Evolutionary conservation across 2,329 filamentous ascomycete genomes (phyloP), one percentile per base, ranked within the genome.

Genomic region (Setomelanomma holmii): DNA sequence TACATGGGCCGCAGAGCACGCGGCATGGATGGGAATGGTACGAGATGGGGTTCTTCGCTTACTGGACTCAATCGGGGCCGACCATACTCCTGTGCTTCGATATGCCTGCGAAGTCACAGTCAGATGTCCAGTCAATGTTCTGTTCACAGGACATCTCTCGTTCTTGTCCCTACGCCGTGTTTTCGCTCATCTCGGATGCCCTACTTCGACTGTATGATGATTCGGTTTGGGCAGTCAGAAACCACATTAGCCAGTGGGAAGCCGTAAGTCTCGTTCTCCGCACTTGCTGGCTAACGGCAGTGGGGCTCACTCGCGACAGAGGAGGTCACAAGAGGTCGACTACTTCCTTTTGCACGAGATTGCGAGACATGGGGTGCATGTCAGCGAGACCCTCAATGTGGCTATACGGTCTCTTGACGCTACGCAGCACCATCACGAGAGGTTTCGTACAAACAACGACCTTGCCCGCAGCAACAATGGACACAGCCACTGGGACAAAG

Each of bases 161-260:
- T 40, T 49, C 40, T 11, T 36, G 30, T 35, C 56, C 56, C 0
- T 53, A 59, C 23, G 17, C 49, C 19, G 33, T 45, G n/a, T 57
- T 60, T 41, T 38, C 36, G 36, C 16, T 50, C 30, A 44, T 60
- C 30, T 33, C 27, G 23, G 46, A 55, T 44, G 50, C 4, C 22
- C 23, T 59, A 23, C 52, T 61, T 35, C 45, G 45, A 24, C 45
- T 61, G 33, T 59, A 61, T 33, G 50, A 61, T 45, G 40, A 55
- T 21, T 61, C 55, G 21, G 53, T 61, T 1, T 61, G n/a, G n/a
- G 55, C 55, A 5, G 44, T 61, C 30, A 50, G 55, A 49, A 55
- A 61, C 33, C 55, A 59, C 45, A 56, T 61, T 19, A 50, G 58
- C 42, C 40, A 49, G 24, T 56, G 52, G 55, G 58, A 61, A 51